These are phyloP conservation scores for Termitomyces sp. DNA, from an alignment of 1,284 basidiomycete genomes.

Conservation along the genomic window DNA sequence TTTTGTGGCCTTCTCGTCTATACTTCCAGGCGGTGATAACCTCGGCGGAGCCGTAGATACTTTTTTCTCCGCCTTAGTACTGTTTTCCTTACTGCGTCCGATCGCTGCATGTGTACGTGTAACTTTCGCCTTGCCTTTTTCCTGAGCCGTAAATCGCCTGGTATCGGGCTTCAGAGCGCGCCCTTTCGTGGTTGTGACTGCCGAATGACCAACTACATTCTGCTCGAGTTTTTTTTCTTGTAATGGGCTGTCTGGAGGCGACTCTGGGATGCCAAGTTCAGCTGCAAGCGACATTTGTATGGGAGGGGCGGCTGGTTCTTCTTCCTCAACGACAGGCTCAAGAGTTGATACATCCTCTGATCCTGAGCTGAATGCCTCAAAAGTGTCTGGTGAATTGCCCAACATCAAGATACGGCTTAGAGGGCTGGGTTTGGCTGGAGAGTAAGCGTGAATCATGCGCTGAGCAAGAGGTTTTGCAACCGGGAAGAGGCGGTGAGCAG, in stretches of 20 bases:
- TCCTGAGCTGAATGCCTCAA: slow-evolving; percentile 18
- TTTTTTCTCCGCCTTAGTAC: slow-evolving; percentile 13
- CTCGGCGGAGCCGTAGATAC: slow-evolving; percentile 5
- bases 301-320: slow-evolving; percentile 13
- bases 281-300: slow-evolving; percentile 29
- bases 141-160: slow-evolving; percentile 22
- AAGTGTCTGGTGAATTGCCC: slow-evolving; percentile 52
- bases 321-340: slow-evolving; percentile 31
- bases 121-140: slow-evolving; percentile 34
- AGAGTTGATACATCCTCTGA: slow-evolving; percentile 17
- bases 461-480: slow-evolving; percentile 62
- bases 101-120: slow-evolving; percentile 6
- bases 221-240: slow-evolving; percentile 37
- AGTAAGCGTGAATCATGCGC: slow-evolving; percentile 73
- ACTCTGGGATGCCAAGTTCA: slow-evolving; percentile 33
- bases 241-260: slow-evolving; percentile 33
- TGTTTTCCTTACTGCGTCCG: slow-evolving; percentile 31
- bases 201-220: slow-evolving; percentile 18
- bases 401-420: slow-evolving; percentile 71
- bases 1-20: slow-evolving; percentile 19
- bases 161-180: slow-evolving; percentile 14
- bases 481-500: slow-evolving; percentile 47
- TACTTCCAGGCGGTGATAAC: slow-evolving; percentile 9
- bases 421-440: slow-evolving; percentile 70
- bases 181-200: slow-evolving; percentile 20